phyloP scores from a whole-genome alignment of 2,329 filamentous ascomycete genomes.

The Diaporthe velutina region DNA sequence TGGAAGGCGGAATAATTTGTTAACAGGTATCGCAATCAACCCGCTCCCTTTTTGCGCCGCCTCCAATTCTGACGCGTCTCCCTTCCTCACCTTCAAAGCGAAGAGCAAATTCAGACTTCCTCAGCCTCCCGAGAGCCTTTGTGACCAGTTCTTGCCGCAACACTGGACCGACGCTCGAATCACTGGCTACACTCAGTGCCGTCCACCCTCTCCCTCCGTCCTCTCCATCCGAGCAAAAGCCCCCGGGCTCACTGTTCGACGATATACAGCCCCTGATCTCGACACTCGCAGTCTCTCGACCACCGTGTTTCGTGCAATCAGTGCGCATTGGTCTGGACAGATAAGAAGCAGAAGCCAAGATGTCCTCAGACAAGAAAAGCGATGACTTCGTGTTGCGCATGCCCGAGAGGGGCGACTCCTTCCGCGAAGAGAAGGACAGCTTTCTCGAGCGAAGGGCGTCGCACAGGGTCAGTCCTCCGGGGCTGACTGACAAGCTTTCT shows the following conservation, averaged over 20 bases:
- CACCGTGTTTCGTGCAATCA: slow-evolving; percentile 12
- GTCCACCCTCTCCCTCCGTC: background rate
- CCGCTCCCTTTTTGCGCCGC: slow-evolving; percentile 30
- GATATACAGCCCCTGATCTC: slow-evolving; percentile 7
- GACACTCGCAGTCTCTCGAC: background rate
- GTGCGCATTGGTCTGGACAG: background rate
- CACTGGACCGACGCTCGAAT: background rate
- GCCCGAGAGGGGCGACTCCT: slow-evolving; percentile 69
- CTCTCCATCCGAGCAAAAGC: slow-evolving; percentile 5
- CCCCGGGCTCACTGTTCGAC: slow-evolving; percentile 14
- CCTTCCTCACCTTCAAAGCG: slow-evolving; percentile 9
- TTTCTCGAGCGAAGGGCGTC: slow-evolving; percentile 61
- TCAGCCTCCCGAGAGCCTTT: slow-evolving; percentile 2
- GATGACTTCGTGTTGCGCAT: slow-evolving; percentile 82
- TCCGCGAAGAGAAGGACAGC: slow-evolving; percentile 65
- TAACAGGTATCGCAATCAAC: slow-evolving; percentile 33
- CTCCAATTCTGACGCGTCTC: slow-evolving; percentile 24
- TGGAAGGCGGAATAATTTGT: slow-evolving; percentile 31
- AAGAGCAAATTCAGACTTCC: slow-evolving; percentile 16
- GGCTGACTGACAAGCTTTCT: slow-evolving; percentile 55
- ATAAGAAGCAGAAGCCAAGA: slow-evolving; percentile 55
- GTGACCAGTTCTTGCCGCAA: slow-evolving; percentile 1
- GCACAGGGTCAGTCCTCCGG: slow-evolving; percentile 48
- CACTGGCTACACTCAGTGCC: slow-evolving; percentile 4
- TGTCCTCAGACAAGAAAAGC: slow-evolving; percentile 88